phyloP scores from a whole-genome alignment of 2,329 filamentous ascomycete genomes.

The Colletotrichum spaethianum region DNA sequence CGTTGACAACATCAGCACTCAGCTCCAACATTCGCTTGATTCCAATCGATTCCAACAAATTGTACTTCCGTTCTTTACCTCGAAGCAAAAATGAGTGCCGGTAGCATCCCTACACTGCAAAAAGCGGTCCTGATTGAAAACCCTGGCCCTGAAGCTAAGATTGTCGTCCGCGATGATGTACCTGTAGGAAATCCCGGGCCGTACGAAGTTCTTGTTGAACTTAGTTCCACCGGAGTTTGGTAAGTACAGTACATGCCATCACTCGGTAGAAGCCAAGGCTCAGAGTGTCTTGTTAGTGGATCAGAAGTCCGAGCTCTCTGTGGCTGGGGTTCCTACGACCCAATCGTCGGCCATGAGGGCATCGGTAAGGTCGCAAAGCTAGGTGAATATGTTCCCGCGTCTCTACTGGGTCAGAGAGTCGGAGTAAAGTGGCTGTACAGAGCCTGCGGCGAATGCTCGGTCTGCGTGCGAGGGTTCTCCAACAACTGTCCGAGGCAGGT shows the following conservation, averaged over 20 bases:
- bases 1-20: background rate
- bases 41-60: background rate
- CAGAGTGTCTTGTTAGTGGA: constrained; percentile 41
- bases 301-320: constrained; percentile 49
- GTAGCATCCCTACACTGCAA: constrained; percentile 8
- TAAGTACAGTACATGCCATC: background rate
- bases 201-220: constrained; percentile 21
- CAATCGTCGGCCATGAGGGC: constrained; percentile 50
- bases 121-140: constrained; percentile 29
- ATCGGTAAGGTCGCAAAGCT: constrained; percentile 49
- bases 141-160: constrained; percentile 18
- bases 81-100: background rate
- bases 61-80: background rate
- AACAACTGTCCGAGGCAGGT: constrained; percentile 58
- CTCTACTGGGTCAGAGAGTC: constrained; percentile 53
- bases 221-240: constrained; percentile 25
- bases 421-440: constrained; percentile 62
- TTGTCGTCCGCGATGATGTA: constrained; percentile 18
- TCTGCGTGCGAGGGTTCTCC: constrained; percentile 51
- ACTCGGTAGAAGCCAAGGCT: too few relatives aligned
- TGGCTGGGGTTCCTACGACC: constrained; percentile 48
- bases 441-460: constrained; percentile 55
- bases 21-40: background rate
- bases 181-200: constrained; percentile 27
- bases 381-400: constrained; percentile 46